phyloP scores from a whole-genome alignment of 805 yeast genomes.

The Lachancea cidri region DNA sequence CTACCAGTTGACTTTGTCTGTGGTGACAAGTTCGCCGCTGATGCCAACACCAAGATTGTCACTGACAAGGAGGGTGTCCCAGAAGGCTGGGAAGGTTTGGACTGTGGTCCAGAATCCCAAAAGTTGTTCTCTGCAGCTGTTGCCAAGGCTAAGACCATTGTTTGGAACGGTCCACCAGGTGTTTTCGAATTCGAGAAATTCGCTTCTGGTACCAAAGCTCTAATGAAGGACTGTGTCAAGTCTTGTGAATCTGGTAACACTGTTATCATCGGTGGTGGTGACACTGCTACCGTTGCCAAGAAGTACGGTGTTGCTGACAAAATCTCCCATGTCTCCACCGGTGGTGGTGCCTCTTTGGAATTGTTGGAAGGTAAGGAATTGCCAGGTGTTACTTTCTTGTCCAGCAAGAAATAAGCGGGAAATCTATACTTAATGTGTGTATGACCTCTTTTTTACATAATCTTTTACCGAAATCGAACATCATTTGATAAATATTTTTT shows the following conservation, averaged over 20 bases:
- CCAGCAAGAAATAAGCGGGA: conserved; percentile 53
- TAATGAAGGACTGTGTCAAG: conserved; percentile 83
- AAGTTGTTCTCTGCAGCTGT: conserved; percentile 77
- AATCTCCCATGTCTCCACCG: conserved; percentile 97
- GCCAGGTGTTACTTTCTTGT: conserved; percentile 94
- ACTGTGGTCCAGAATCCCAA: conserved; percentile 86
- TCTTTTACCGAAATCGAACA: conserved; percentile 4
- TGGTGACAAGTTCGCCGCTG: conserved; percentile 90
- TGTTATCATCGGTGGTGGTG: conserved; percentile 97
- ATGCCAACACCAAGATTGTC: conserved; percentile 81
- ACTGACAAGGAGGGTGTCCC: conserved; percentile 90
- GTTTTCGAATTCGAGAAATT: conserved; percentile 95
- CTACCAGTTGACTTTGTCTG: conserved; percentile 95
- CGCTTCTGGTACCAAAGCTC: conserved; percentile 84
- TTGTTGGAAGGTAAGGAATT: conserved; percentile 97
- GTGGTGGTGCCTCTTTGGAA: conserved; percentile 99
- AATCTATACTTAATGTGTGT: conserved; percentile 6
- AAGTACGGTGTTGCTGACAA: conserved; percentile 95
- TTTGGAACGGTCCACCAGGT: conserved; percentile 99
- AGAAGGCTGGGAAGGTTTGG: conserved; percentile 93
- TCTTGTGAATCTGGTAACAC: conserved; percentile 86
- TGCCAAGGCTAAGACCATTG: conserved; percentile 92
- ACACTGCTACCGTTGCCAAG: conserved; percentile 98
- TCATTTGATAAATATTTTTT: neutral
- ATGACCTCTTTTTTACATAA: conserved; percentile 8